Evolutionary conservation across 768 basidiomycete genomes (phyloP).

Genomic region (Auriscalpium microsporum): DNA sequence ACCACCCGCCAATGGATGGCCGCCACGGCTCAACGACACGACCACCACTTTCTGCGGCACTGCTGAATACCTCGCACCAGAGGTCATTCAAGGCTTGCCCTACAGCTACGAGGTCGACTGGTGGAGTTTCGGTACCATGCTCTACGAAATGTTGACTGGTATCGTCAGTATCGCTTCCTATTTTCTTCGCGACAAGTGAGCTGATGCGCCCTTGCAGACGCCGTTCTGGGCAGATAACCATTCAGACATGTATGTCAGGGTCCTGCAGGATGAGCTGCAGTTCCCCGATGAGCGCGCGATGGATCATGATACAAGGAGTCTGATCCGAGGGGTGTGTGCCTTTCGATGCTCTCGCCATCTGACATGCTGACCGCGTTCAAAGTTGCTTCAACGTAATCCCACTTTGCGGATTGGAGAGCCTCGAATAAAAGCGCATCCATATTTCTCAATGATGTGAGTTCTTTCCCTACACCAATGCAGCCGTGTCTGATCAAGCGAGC

Average conservation of each 20-base stretch:
- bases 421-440: slow-evolving; percentile 87
- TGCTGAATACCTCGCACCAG: slow-evolving; percentile 94
- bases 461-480: slow-evolving; percentile 2
- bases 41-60: slow-evolving; percentile 92
- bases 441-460: slow-evolving; percentile 90
- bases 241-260: slow-evolving; percentile 90
- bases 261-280: slow-evolving; percentile 80
- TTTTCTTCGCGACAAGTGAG: slow-evolving; percentile 10
- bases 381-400: slow-evolving; percentile 93
- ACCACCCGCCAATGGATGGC: slow-evolving; percentile 50
- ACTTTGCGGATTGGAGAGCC: slow-evolving; percentile 86
- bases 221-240: slow-evolving; percentile 92
- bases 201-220: slow-evolving; percentile 42
- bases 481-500: slow-evolving; percentile 15
- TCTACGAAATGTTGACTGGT: slow-evolving; percentile 95
- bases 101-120: slow-evolving; percentile 96
- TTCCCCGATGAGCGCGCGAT: slow-evolving; percentile 90
- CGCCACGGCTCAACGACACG: slow-evolving; percentile 45
- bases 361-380: slow-evolving; percentile 2
- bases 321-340: slow-evolving; percentile 81
- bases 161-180: slow-evolving; percentile 54
- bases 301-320: slow-evolving; percentile 90
- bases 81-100: slow-evolving; percentile 85
- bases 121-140: slow-evolving; percentile 98
- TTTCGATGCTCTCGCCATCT: not conserved